Percentiles rank a stretch among this genome's conserved stretches.
phyloP scores from a whole-genome alignment of 164 flowering plant species.

The Macadamia integrifolia region DNA sequence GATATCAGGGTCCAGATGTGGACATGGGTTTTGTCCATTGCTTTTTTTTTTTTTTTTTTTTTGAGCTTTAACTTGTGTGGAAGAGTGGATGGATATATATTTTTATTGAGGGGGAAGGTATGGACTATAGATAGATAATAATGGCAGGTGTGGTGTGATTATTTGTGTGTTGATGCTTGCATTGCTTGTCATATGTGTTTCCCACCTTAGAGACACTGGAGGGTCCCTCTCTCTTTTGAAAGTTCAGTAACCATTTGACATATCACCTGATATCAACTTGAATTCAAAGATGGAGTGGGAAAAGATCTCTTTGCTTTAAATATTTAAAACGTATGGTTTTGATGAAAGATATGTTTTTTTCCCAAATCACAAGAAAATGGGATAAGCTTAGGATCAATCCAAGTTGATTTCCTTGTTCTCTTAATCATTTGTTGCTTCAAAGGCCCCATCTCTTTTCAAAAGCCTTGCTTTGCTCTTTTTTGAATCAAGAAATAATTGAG shows the following conservation, averaged over 20 bases:
- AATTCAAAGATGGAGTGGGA: constrained; percentile 12
- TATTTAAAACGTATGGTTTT: background rate
- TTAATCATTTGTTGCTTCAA: constrained; percentile 17
- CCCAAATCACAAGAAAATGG: constrained; percentile 1
- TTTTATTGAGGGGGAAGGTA: no score
- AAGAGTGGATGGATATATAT: constrained; percentile 11
- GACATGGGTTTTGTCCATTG: background rate
- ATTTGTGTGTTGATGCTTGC: constrained; percentile 45
- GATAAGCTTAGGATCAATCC: constrained; percentile 20
- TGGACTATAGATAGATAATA: constrained; percentile 11
- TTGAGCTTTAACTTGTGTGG: constrained; percentile 20
- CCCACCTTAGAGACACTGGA: constrained; percentile 46
- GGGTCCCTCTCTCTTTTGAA: constrained; percentile 21
- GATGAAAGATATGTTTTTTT: constrained; percentile 11
- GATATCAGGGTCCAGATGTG: background rate
- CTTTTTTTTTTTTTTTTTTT: background rate
- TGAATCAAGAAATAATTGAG: no score
- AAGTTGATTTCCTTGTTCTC: background rate
- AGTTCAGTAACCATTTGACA: constrained; percentile 33
- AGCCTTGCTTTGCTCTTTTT: constrained; percentile 3
- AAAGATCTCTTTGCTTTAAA: constrained; percentile 13
- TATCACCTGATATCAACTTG: constrained; percentile 23
- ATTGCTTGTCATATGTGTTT: constrained; percentile 45
- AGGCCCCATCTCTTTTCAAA: constrained; percentile 5
- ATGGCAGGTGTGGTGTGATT: constrained; percentile 23